These are phyloP conservation scores for Talaromyces sp. DNA, from an alignment of 2,329 filamentous ascomycete species.

Conservation along the genomic window DNA sequence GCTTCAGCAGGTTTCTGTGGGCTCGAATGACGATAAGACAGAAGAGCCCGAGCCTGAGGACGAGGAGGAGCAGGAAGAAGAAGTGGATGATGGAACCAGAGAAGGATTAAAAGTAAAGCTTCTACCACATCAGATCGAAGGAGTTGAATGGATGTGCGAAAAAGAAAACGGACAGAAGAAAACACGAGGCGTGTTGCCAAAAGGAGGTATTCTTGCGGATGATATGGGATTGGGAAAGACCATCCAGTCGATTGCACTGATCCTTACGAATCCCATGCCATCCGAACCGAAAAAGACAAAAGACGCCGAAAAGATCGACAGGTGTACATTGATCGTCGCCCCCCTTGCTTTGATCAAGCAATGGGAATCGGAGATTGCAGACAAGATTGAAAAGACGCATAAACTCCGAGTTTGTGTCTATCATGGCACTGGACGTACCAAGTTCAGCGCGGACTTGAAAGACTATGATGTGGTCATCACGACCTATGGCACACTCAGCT, in stretches of 20 bases:
- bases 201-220: conserved; percentile 91
- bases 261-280: conserved; percentile 76
- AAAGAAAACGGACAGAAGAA: conserved; percentile 85
- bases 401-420: conserved; percentile 80
- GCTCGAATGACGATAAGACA: conserved; percentile 29
- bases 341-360: conserved; percentile 92
- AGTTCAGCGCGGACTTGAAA: conserved; percentile 70
- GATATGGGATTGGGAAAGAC: conserved; percentile 97
- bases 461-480: conserved; percentile 94
- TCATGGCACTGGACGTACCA: conserved; percentile 81
- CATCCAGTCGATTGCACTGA: conserved; percentile 83
- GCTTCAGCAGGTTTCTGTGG: conserved; percentile 41
- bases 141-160: conserved; percentile 90
- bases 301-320: conserved; percentile 47
- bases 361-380: conserved; percentile 90
- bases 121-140: conserved; percentile 89
- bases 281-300: conserved; percentile 40
- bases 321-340: conserved; percentile 84
- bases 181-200: conserved; percentile 72
- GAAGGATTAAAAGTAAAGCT: conserved; percentile 84
- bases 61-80: conserved; percentile 37
- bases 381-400: conserved; percentile 69
- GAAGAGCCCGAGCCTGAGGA: conserved; percentile 38
- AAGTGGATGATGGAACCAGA: conserved; percentile 60
- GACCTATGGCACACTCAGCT: conserved; percentile 92